Conservation (phyloP, 139 green algal species). For the Tetraselmis striata region DNA sequence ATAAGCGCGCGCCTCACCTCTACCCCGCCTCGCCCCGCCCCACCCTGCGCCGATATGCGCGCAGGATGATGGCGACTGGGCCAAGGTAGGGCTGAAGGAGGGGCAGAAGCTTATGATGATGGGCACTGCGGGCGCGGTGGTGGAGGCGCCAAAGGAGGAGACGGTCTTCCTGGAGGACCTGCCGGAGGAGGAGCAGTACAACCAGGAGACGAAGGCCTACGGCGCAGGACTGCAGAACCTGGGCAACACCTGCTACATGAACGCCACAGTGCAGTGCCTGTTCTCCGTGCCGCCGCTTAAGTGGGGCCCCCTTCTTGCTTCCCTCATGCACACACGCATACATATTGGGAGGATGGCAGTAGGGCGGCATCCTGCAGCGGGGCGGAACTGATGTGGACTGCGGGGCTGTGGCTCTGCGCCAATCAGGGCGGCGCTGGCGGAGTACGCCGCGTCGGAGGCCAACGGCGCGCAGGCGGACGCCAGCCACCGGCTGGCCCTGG, state of each 20-base stretch:
- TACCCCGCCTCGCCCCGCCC: too few species aligned
- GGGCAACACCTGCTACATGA: constrained; percentile 99
- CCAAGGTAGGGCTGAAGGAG: constrained; percentile 69
- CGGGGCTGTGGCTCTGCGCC: too few species aligned
- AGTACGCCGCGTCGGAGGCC: neutral
- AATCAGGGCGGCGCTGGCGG: constrained; percentile 23
- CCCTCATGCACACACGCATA: too few species aligned
- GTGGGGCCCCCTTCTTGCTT: neutral
- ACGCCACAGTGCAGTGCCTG: constrained; percentile 88
- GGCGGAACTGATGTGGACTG: too few species aligned
- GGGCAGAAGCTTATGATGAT: constrained; percentile 93
- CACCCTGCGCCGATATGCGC: too few species aligned
- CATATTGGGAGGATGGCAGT: too few species aligned
- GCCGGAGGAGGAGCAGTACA: constrained; percentile 51
- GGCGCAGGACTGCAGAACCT: constrained; percentile 85
- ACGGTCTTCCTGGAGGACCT: constrained; percentile 91
- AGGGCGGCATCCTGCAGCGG: too few species aligned
- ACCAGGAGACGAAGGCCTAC: constrained; percentile 52
- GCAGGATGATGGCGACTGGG: constrained; percentile 81
- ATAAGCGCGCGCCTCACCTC: too few species aligned
- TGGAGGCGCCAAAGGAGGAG: constrained; percentile 53
- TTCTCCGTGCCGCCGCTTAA: constrained; percentile 66
- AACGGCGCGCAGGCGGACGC: constrained; percentile 3
- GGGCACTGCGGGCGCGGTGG: constrained; percentile 78
- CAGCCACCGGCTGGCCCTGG: constrained; percentile 38